Base-by-base conservation (phyloP, 1,139 yeast species). In the Candida freyschussii region DNA sequence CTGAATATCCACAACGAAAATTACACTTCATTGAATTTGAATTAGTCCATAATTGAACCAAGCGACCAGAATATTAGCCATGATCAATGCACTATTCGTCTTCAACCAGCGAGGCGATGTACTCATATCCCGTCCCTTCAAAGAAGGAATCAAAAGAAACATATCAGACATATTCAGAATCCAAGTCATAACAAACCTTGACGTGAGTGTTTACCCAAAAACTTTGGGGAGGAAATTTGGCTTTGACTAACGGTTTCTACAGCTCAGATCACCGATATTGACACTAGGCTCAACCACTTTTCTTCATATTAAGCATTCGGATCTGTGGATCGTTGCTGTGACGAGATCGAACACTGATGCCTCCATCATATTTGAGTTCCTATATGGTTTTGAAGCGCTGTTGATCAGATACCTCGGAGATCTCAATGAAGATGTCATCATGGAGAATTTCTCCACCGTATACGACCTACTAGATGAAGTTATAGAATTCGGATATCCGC, bases 201-300 rank as follows among this genome's bases (percentile, higher is more conserved):
- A 73, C 34, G 63, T 62, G 34, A 20, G 49, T 40, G 22, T 24
- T 3, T 11, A 10, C 17, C 4, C 6, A 4, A 13, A 17, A 20
- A 12, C 8, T 16, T 34, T 35, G n/a, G n/a, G n/a, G n/a, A n/a
- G n/a, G n/a, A n/a, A n/a, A n/a, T n/a, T n/a, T n/a, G n/a, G 6
- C 36, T n/a, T 32, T 7, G 33, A 31, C 39, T 37, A 23, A 35
- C 39, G 9, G 6, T 2, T n/a, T 11, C 9, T 5, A 7, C 18
- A 71, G 48, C 62, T 67, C 19, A 68, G 83, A 43, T 80, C 94
- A 3, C 98, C 98, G 0, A 78, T 91, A 6, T 62, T 89, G 34
- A 91, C 97, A 0, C 61, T 91, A 26, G 98, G 98, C 3, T 84
- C 95, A 1, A 91, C 97, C 0, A 82, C 96, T 0, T 91, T 89